These are phyloP conservation scores for Hordeum vulgare DNA, from an alignment of 176 grass and related monocot species.

Conservation along the genomic window DNA sequence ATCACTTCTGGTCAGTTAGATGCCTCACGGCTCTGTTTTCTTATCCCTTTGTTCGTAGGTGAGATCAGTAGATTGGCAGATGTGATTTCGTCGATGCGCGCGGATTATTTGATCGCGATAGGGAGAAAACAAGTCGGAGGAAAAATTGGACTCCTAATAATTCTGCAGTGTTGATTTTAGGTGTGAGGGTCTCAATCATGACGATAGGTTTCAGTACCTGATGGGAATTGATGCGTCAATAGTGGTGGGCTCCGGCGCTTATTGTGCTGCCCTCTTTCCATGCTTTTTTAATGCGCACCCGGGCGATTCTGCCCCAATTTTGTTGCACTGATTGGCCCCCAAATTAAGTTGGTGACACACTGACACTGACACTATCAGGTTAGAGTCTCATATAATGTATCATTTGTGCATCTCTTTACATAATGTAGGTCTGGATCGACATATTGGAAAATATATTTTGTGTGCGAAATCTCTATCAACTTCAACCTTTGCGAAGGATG, in stretches of 20 bases:
- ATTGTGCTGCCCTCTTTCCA: constrained; percentile 7
- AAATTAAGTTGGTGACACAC: constrained; percentile 10
- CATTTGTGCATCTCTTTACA: neutral
- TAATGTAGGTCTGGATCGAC: neutral
- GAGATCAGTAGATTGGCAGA: neutral
- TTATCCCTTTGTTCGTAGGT: neutral
- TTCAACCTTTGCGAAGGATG: neutral
- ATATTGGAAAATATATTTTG: neutral
- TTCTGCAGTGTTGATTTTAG: constrained; percentile 5
- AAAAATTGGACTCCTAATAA: neutral
- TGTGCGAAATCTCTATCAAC: neutral
- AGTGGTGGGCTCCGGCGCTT: constrained; percentile 39
- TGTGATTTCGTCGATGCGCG: neutral
- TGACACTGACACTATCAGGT: neutral
- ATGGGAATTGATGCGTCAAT: constrained; percentile 33
- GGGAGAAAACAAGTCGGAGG: neutral
- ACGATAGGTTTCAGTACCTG: constrained; percentile 24
- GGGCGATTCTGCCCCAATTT: neutral
- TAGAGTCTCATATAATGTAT: neutral
- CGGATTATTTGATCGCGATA: constrained; percentile 4
- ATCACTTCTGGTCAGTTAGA: neutral
- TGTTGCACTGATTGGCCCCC: neutral
- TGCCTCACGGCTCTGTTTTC: neutral
- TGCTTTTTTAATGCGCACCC: constrained; percentile 14
- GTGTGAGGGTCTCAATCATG: constrained; percentile 29